Evolutionary conservation across 2,329 filamentous ascomycete species (phyloP).

Genomic region (Elsinoe batatas): DNA sequence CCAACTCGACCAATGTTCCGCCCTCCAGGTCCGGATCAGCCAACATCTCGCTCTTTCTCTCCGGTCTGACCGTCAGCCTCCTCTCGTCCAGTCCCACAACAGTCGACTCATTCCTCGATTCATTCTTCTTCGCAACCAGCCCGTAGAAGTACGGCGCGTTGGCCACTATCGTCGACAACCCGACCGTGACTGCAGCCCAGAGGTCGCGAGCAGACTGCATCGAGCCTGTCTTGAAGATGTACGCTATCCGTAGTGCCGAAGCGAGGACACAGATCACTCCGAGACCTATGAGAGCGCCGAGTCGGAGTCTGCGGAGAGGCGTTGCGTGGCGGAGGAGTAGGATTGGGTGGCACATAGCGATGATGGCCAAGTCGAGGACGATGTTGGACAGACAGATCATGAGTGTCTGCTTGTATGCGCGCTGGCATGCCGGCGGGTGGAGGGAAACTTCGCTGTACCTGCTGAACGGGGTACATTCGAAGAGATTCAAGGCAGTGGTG

Average conservation of each 20-base stretch:
- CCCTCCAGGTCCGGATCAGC: neutral
- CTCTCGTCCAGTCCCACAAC: neutral
- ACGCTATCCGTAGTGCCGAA: conserved; percentile 15
- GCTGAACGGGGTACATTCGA: conserved; percentile 31
- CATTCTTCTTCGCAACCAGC: neutral
- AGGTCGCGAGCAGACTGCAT: conserved; percentile 17
- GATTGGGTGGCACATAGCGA: conserved; percentile 20
- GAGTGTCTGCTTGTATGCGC: conserved; percentile 27
- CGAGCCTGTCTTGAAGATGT: conserved; percentile 16
- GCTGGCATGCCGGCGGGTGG: conserved; percentile 20
- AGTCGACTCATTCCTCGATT: neutral
- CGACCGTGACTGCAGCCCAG: conserved; percentile 17
- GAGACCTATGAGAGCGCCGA: conserved; percentile 14
- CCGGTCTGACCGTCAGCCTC: neutral
- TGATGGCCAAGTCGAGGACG: conserved; percentile 21
- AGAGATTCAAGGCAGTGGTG: conserved; percentile 26
- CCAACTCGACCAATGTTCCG: neutral
- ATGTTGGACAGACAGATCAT: conserved; percentile 29
- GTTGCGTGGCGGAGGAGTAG: conserved; percentile 14
- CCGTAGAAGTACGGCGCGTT: conserved; percentile 18
- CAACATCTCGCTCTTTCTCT: neutral
- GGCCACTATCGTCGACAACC: conserved; percentile 17
- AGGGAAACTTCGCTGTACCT: conserved; percentile 22
- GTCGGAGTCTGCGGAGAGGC: conserved; percentile 1
- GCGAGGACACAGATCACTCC: conserved; percentile 17